These are phyloP conservation scores for Aspergillus novofumigatus DNA, from an alignment of 2,329 filamentous ascomycete species.

Conservation along the genomic window DNA sequence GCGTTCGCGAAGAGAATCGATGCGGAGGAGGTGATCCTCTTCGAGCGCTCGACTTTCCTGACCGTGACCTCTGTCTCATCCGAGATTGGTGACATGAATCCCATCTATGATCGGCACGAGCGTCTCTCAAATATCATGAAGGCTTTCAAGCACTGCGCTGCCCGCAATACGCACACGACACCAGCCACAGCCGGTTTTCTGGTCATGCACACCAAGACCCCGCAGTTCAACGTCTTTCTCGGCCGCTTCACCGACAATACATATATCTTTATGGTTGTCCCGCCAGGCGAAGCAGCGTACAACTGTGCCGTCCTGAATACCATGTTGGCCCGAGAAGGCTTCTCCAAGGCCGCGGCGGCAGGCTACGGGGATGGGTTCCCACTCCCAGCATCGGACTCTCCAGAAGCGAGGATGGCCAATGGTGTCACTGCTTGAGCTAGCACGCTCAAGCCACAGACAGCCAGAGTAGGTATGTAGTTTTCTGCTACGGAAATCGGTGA, in stretches of 20 bases:
- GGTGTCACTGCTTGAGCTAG: not conserved
- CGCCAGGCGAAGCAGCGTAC: constrained; percentile 85
- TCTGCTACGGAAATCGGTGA: not conserved
- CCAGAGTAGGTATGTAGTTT: not conserved
- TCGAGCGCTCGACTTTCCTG: constrained; percentile 92
- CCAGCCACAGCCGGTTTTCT: constrained; percentile 41
- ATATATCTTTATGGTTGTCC: constrained; percentile 87
- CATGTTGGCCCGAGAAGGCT: constrained; percentile 77
- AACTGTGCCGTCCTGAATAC: constrained; percentile 90
- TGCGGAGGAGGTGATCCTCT: constrained; percentile 89
- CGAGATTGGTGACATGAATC: constrained; percentile 70
- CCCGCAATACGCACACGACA: constrained; percentile 43
- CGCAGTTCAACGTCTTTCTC: constrained; percentile 86
- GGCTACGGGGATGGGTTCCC: constrained; percentile 42
- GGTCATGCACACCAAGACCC: constrained; percentile 48
- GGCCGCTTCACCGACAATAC: constrained; percentile 97
- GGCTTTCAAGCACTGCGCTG: constrained; percentile 83
- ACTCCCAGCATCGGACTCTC: constrained; percentile 30
- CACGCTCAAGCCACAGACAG: not conserved
- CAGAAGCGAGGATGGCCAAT: constrained; percentile 17
- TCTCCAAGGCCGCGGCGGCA: constrained; percentile 58
- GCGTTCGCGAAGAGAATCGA: constrained; percentile 81
- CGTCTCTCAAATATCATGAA: constrained; percentile 97
- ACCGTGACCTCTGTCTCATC: constrained; percentile 91
- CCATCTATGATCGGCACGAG: constrained; percentile 89